Evolutionary conservation across 139 green algal genomes (phyloP).

Genomic region (Eudorina sp.): DNA sequence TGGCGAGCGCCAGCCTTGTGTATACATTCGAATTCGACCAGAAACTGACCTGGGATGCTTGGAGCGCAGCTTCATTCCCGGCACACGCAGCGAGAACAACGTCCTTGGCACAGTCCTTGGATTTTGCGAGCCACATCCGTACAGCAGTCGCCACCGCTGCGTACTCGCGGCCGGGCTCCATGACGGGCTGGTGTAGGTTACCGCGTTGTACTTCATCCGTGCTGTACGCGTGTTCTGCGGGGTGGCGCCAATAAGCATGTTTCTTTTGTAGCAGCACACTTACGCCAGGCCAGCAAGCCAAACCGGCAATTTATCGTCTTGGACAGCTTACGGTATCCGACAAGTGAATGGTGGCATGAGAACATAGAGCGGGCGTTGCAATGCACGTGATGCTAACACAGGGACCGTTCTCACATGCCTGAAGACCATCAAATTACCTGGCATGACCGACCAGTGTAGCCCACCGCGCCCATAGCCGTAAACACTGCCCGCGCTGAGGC

Average conservation of each 20-base stretch:
- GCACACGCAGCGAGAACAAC: not conserved
- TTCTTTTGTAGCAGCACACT: not conserved
- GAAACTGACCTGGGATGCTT: too few relatives aligned
- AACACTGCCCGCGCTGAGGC: too few relatives aligned
- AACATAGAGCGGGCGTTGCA: too few relatives aligned
- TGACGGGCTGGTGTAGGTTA: not conserved
- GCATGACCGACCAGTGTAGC: too few relatives aligned
- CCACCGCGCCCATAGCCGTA: too few relatives aligned
- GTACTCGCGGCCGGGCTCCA: constrained; percentile 5
- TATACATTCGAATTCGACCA: too few relatives aligned
- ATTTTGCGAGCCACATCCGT: not conserved
- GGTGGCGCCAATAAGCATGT: not conserved
- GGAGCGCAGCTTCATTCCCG: not conserved
- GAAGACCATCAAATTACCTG: too few relatives aligned
- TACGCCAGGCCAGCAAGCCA: not conserved
- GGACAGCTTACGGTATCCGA: not conserved
- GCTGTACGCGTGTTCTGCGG: not conserved
- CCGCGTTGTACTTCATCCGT: not conserved
- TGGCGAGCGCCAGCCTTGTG: too few relatives aligned
- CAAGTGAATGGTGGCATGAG: too few relatives aligned
- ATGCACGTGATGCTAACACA: too few relatives aligned
- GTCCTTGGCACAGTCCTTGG: not conserved
- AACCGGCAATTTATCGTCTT: not conserved
- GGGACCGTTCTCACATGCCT: too few relatives aligned
- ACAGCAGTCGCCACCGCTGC: not conserved